Conservation (phyloP, 495 filamentous ascomycete genomes). For the Articulospora tetracladia region DNA sequence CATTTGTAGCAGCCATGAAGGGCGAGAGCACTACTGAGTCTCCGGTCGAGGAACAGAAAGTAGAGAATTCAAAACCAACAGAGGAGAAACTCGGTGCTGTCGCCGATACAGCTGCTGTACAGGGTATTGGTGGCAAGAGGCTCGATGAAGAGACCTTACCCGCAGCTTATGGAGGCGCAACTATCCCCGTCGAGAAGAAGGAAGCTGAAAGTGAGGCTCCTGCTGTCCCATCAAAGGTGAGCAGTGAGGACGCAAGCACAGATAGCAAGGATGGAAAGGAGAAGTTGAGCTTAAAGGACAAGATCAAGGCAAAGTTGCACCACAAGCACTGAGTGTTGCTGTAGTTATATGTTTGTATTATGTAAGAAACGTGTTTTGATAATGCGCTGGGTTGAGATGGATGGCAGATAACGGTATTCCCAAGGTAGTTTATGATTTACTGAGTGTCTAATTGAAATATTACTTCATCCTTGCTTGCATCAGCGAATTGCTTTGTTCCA, state of each 20-base stretch:
- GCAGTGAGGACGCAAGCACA: not conserved
- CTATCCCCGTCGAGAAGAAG: no score
- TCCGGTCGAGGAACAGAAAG: no score
- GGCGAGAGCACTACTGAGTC: not conserved
- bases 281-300: constrained; percentile 36
- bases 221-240: not conserved
- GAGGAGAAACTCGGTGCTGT: not conserved
- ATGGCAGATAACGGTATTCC: no score
- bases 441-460: no score
- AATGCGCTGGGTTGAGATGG: no score
- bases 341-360: not conserved
- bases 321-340: not conserved
- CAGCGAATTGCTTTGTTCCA: no score
- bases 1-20: not conserved
- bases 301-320: constrained; percentile 45
- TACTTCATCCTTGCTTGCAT: no score
- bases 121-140: not conserved
- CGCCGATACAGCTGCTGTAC: not conserved
- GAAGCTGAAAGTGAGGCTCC: no score
- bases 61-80: no score
- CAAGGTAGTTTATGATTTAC: no score
- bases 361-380: not conserved
- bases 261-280: constrained; percentile 14
- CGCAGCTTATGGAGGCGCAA: no score
- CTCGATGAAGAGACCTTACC: not conserved